Base-by-base conservation (phyloP, 331 rosid species). In the Acacia concinna region DNA sequence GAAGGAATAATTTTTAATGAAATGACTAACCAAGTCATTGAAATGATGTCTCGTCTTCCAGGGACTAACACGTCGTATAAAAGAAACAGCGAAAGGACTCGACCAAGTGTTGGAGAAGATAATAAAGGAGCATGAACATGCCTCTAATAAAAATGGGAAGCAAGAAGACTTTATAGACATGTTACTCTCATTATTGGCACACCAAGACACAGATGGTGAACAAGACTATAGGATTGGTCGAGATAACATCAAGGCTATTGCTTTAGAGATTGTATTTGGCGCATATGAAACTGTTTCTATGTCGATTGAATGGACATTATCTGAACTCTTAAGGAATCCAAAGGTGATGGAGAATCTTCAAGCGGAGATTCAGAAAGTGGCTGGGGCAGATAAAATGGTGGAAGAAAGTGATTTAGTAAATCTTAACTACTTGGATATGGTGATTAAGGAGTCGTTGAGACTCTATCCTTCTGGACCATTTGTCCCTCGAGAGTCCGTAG, bases 361-460 rank as follows among this genome's bases (percentile, higher is more conserved):
- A 67, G 47, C 65, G 1, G 90, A 86, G 79, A 64, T 90, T 49
- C 38, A 49, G 23, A 31, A 25, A n/a, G 84, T 80, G 6, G 64
- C 87, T 5, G 86, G 89, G 17, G 18, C 8, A 73, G 41, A 78
- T 11, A 68, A 41, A 74, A 59, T 79, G 65, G 90, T 84, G 71
- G 85, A 90, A n/a, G 91, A 86, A 13, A 23, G 12, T 17, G 85
- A 87, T 28, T 21, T 90, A 20, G 11, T 38, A 13, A 84, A 78
- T 31, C 21, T 90, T 13, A 56, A 2, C 23, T 90, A 87, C 83
- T 81, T 90, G 64, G 76, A 79, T 34, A 71, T 71, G 87, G 87
- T 86, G n/a, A 27, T 90, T 0, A 87, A 82, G 25, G 91, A 87
- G 76, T 76, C 81, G 28, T 43, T 81, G 0, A 73, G 91, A 65